Base-by-base conservation (phyloP, 2,329 filamentous ascomycete species). In the Macrophomina tecta region DNA sequence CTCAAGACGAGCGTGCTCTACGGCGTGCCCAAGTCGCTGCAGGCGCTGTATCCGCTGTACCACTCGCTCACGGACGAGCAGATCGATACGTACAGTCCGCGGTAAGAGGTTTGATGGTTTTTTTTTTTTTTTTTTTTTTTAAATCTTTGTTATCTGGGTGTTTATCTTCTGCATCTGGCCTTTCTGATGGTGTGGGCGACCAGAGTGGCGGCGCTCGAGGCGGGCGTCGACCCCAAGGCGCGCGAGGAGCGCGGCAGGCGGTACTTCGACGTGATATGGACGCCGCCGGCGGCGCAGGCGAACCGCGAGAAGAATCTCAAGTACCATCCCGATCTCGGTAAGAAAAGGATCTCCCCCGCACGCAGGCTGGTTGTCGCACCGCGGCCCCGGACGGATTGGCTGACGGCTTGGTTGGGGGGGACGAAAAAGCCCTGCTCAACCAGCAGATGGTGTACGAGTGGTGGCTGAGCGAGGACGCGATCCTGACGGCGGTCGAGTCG, bases 291-390 rank as follows among this genome's bases (percentile, higher is more conserved):
- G 7, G 56, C 56, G 9, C 40, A 60, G 11, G 56, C 40, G 1
- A 60, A 60, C 12, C 38, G 42, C 11, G 40, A 60, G 5, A 45
- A 60, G 56, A 46, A 46, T 16, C 14, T 16, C 40, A 60, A 60
- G 16, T 60, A 60, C 28, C 56, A 60, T 34, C 40, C 56, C 4
- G 56, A 60, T n/a, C 28, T 60, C 7, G 8, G 56, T 60, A 60
- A 18, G 56, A n/a, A 3, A 23, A 23, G 23, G 23, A 23, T 18
- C 2, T 18, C 5, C 0, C 18, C 3, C 11, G 36, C 14, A 4
- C 1, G 8, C 12, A 2, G 16, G 42, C 12, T 5, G 11, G 4
- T 18, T 16, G 23, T 23, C 23, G 23, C 23, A 23, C 23, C 23
- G 23, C 23, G 23, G 23, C 23, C 23, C 23, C 23, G 23, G 23